Base-by-base conservation (phyloP, 2,329 filamentous ascomycete genomes). In the Helotiales sp. region DNA sequence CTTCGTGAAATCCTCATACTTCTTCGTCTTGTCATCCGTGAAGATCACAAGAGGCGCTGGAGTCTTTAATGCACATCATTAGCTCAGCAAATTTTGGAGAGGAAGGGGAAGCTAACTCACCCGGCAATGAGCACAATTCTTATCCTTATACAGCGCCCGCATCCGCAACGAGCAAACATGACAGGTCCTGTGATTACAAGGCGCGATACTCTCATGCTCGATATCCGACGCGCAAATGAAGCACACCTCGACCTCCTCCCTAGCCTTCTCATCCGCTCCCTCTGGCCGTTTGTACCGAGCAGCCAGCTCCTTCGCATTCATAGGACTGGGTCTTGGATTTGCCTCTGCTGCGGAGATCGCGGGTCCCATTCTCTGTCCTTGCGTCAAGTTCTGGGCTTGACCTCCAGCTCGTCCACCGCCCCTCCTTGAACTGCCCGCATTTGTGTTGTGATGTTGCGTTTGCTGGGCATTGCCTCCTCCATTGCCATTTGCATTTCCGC, bases 221-320 rank as follows among this genome's bases (percentile, higher is more conserved):
- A 99, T 90, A 1, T 90, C 88, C 71, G 94, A 97, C 65, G 96
- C 95, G 80, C 96, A 99, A 76, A 99, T 99, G 80, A 98, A 98
- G 86, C 96, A 99, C 69, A 97, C 87, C 70, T 97, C 93, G 28
- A 85, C 90, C 64, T 93, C 91, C 3, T 45, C 59, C 67, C 70
- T 76, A 54, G 37, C 72, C 55, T 43, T 70, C 55, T 55, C 68
- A 65, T 34, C 66, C 40, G 17, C 55, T 17, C 50, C 63, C 52
- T 37, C 66, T n/a, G 34, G 66, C 65, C 62, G 43, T 63, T 58
- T 64, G 30, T 69, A 71, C 26, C 66, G 69, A 17, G 67, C 58
- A 45, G 67, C 65, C 20, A 71, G 61, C 55, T 72, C 70, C 11
- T 60, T 58, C 2, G 72, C 57, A 17, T 65, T 72, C 67, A 72